Conservation (phyloP, 2,329 filamentous ascomycete genomes). For the Thelonectria blattea region DNA sequence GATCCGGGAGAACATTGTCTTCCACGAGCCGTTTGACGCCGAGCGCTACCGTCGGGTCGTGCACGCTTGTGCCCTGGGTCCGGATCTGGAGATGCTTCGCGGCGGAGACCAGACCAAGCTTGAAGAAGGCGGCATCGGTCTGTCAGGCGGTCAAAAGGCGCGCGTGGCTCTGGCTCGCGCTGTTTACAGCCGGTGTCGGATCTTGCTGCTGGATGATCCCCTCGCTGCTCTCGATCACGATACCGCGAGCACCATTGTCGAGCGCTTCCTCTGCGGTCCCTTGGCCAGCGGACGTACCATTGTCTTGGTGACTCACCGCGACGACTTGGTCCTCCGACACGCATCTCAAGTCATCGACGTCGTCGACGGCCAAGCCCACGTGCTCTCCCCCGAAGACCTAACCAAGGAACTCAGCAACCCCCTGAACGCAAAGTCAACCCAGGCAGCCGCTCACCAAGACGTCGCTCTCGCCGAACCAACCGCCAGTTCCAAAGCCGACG, state of each 20-base stretch:
- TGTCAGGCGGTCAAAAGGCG: constrained; percentile 69
- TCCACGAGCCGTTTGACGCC: constrained; percentile 62
- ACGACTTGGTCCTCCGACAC: constrained; percentile 77
- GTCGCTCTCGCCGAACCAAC: constrained; percentile 43
- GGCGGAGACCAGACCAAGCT: constrained; percentile 64
- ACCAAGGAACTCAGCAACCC: constrained; percentile 47
- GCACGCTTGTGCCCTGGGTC: constrained; percentile 63
- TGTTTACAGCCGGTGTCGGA: constrained; percentile 62
- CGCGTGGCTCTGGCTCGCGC: constrained; percentile 68
- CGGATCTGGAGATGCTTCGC: constrained; percentile 62
- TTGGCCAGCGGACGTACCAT: constrained; percentile 70
- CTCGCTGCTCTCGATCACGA: constrained; percentile 68
- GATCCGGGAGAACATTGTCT: constrained; percentile 69
- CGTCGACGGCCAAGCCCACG: constrained; percentile 60
- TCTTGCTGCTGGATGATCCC: constrained; percentile 67
- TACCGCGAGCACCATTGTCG: constrained; percentile 67
- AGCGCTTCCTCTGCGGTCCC: constrained; percentile 63
- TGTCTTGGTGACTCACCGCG: constrained; percentile 79
- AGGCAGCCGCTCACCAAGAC: constrained; percentile 26
- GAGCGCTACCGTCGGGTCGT: constrained; percentile 64
- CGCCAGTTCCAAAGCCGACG: constrained; percentile 26
- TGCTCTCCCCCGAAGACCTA: constrained; percentile 55
- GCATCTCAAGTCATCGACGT: constrained; percentile 79
- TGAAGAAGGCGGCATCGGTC: constrained; percentile 66
- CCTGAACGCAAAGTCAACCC: constrained; percentile 39